Conservation (phyloP, 371 early-diverging fungal species). For the Nematocida displodere region DNA sequence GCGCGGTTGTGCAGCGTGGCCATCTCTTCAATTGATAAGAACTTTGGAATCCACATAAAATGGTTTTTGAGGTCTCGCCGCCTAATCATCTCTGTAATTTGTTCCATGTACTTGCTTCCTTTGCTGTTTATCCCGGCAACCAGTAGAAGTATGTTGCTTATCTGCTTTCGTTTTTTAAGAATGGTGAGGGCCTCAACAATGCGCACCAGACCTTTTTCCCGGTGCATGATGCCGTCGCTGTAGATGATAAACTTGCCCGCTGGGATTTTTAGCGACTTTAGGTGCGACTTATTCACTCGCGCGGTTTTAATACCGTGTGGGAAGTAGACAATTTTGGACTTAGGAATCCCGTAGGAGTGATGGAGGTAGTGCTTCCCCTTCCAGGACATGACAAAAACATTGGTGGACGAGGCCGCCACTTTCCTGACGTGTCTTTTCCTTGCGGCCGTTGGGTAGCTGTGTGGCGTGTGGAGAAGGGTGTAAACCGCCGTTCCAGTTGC, state of each 20-base stretch:
- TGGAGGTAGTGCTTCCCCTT: constrained; percentile 31
- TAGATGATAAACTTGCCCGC: neutral
- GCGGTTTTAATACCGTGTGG: neutral
- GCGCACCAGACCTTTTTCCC: neutral
- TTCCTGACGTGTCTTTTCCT: neutral
- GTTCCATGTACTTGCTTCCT: neutral
- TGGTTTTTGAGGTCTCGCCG: neutral
- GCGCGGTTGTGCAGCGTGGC: constrained; percentile 14
- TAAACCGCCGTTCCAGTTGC: neutral
- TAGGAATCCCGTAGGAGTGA: constrained; percentile 10
- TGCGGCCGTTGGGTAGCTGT: neutral
- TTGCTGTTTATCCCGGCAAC: constrained; percentile 3
- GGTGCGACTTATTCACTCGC: neutral
- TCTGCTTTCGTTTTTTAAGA: neutral
- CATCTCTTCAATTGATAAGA: constrained; percentile 15
- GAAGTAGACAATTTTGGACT: constrained; percentile 17
- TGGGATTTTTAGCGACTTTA: neutral
- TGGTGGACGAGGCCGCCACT: neutral
- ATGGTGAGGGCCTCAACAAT: neutral
- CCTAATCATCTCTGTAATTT: neutral
- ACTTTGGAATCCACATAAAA: neutral
- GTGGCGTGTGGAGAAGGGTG: constrained; percentile 12
- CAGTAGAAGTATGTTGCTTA: constrained; percentile 1
- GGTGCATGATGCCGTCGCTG: constrained; percentile 19
- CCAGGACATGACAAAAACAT: constrained; percentile 21